Base-by-base conservation (phyloP, 257 asterid genomes). In the Nyctanthes arbortristis region DNA sequence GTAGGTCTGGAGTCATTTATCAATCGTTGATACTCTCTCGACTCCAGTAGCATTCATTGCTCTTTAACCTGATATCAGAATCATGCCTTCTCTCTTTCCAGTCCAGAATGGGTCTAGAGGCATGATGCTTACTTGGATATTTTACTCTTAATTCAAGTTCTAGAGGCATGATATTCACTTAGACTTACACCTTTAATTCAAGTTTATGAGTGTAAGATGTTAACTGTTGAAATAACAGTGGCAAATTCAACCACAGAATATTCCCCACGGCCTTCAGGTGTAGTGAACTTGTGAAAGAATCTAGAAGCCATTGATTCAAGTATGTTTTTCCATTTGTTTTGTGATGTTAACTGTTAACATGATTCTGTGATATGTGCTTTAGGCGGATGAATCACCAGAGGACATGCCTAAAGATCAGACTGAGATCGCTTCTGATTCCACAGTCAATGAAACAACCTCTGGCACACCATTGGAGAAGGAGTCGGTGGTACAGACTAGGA, bases 351-450 rank as follows among this genome's bases (percentile, higher is more conserved):
- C 76, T 29, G 37, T 69, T 32, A 57, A 32, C 31, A 29, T 77
- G 68, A 33, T 40, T 24, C 54, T 65, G 18, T 13, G 62, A 61
- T 67, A 31, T 55, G 62, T 77, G 32, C 40, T 43, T 65, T 57
- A 88, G 94, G 92, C 72, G 65, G 82, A 87, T 52, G 71, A 89
- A 61, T 71, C 75, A 68, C 29, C 68, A 1, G 60, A 36, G 32
- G 24, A 57, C 61, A 65, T 74, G 64, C 12, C 81, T 13, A 33
- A 70, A 1, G 73, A 60, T 47, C 74, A 72, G 55, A 60, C 64
- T 33, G 84, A 77, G 45, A 63, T 30, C 22, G 63, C 73, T 43
- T 73, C 78, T n/a, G 10, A 28, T 52, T 57, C 78, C 11, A 49
- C 70, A 67, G 69, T 68, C 6, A 52, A 73, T 9, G 56, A 12